These are phyloP conservation scores for Beta lomatogona DNA, from an alignment of 179 eudicot species.

Conservation along the genomic window DNA sequence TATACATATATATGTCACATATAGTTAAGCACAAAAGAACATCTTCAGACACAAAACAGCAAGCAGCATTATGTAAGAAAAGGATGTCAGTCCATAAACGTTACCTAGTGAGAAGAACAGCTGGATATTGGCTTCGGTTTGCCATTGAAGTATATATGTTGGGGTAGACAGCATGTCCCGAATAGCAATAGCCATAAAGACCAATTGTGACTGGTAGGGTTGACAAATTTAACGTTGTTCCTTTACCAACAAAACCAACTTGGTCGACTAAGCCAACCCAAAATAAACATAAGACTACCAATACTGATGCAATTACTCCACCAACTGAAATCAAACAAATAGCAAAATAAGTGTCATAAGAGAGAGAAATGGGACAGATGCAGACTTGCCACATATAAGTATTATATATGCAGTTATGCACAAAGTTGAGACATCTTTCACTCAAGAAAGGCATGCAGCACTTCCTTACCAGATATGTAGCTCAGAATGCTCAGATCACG, in stretches of 20 bases:
- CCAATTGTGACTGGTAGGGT: slow-evolving; percentile 86
- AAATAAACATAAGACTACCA: slow-evolving; percentile 72
- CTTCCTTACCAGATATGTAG: slow-evolving; percentile 73
- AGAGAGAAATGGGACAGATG: too few species aligned
- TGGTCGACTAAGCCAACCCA: slow-evolving; percentile 81
- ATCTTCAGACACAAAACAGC: neutral
- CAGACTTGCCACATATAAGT: too few species aligned
- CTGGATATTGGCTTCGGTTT: slow-evolving; percentile 61
- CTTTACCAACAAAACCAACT: slow-evolving; percentile 51
- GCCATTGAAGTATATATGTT: slow-evolving; percentile 89
- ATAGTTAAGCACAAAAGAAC: too few species aligned
- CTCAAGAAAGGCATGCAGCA: neutral
- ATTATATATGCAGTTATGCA: slow-evolving; percentile 18
- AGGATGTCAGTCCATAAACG: neutral
- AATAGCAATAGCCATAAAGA: slow-evolving; percentile 80
- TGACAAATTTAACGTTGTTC: slow-evolving; percentile 55
- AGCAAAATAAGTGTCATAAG: neutral
- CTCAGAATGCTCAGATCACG: slow-evolving; percentile 77
- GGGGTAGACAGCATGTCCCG: slow-evolving; percentile 94
- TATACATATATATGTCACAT: too few species aligned
- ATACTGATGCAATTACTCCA: slow-evolving; percentile 82
- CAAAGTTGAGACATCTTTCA: slow-evolving; percentile 23
- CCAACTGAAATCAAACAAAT: slow-evolving; percentile 57
- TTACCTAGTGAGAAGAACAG: slow-evolving; percentile 73
- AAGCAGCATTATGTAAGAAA: neutral